Conservation (phyloP, 345 rosid species). For the thale cress (Arabidopsis thaliana) region TAIR10.1 NC_003074.8:2550501-2551000, state of each 20-base stretch:
- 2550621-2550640: slow-evolving; percentile 99
- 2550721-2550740: neutral
- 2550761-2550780: slow-evolving; percentile 74
- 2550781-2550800: slow-evolving; percentile 98
- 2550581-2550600: neutral
- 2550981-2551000: slow-evolving; percentile 3
- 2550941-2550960: neutral
- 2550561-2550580: neutral
- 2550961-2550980: neutral
- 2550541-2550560: slow-evolving; percentile 20
- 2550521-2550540: slow-evolving; percentile 92
- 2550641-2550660: slow-evolving; percentile 62
- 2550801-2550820: slow-evolving; percentile 97
- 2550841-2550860: slow-evolving; percentile 98
- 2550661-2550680: slow-evolving; percentile 34
- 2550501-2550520: slow-evolving; percentile 95
- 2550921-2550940: neutral
- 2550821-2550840: slow-evolving; percentile 96
- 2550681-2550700: slow-evolving; percentile 47
- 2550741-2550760: neutral
- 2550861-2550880: slow-evolving; percentile 95
- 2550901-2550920: slow-evolving; percentile 79
- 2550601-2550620: slow-evolving; percentile 29
- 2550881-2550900: slow-evolving; percentile 99
- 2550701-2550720: slow-evolving; percentile 15